Evolutionary conservation across 1,139 yeast species (phyloP).

Genomic region (Yamadazyma spencermartinsiae): DNA sequence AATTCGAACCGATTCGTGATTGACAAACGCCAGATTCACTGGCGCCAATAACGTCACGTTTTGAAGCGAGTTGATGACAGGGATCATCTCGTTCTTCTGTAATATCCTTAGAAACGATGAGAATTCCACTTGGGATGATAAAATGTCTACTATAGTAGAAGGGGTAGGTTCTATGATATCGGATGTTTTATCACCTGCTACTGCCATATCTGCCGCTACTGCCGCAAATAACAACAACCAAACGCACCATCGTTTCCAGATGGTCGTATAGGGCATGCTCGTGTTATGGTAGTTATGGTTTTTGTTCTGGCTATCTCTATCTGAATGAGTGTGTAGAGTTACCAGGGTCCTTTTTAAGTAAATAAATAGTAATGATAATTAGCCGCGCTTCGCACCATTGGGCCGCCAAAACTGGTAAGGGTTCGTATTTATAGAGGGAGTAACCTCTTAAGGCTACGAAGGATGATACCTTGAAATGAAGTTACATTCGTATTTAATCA

Average conservation of each 20-base stretch:
- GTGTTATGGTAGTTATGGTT: too few species aligned
- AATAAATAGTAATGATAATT: too few species aligned
- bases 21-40: conserved; percentile 72
- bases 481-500: too few species aligned
- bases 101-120: conserved; percentile 65
- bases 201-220: not conserved
- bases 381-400: too few species aligned
- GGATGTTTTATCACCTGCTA: not conserved
- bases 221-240: not conserved
- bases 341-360: too few species aligned
- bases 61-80: conserved; percentile 59
- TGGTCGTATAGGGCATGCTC: not conserved
- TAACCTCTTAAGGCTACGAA: too few species aligned
- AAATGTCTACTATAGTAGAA: conserved; percentile 69
- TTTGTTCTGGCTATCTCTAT: not conserved
- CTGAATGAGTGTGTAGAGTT: not conserved
- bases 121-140: conserved; percentile 73
- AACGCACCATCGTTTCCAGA: not conserved
- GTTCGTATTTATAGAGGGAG: too few species aligned
- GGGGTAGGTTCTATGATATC: conserved; percentile 23
- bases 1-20: conserved; percentile 8
- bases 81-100: conserved; percentile 69
- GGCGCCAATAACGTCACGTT: conserved; percentile 86
- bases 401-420: too few species aligned
- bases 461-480: too few species aligned